Evolutionary conservation across 257 asterid genomes (phyloP), one percentile per base, ranked within the genome.

Genomic region (Handroanthus guayacan): DNA sequence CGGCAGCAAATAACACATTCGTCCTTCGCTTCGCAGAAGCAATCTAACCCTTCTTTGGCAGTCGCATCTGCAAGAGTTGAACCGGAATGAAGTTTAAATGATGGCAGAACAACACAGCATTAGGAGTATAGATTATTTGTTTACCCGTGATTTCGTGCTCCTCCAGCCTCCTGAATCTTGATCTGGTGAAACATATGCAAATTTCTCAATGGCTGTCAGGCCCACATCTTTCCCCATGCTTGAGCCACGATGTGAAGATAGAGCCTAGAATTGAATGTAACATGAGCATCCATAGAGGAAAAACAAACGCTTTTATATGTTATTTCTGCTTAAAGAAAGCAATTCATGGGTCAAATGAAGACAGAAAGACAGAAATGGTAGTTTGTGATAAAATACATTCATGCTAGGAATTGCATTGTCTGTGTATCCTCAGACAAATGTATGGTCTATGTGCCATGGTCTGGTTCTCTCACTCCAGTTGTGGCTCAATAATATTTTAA

Each of bases 81-180:
- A 25, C 31, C 31, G 14, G 16, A 71, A 69, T 75, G 39, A 67
- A 62, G 45, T 13, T 60, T 36, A 60, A 62, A 14, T 41, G 44
- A n/a, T 47, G 18, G 66, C 14, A 51, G 41, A 75, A 39, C 3
- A 50, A 38, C 0, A 25, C 52, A 14, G 11, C 5, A 68, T 67
- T 3, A 74, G 55, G 55, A 67, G 54, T 3, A 36, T 7, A 69
- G 3, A 71, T 58, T 56, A 55, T 45, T 52, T 55, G 66, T 81
- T 79, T 62, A 91, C 98, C 92, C 89, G 87, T 57, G 98, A 88
- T 79, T 86, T 91, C 6, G 90, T 85, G 71, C 83, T 86, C 84
- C 94, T 88, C 99, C 98, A 91, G 67, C 95, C 95, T 67, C 80
- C 86, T 25, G 89, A 71, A 72, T 80, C 89, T 82, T 89, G 87